These are phyloP conservation scores for Fistulifera pelliculosa DNA, from an alignment of 108 stramenopile species.

Conservation along the genomic window DNA sequence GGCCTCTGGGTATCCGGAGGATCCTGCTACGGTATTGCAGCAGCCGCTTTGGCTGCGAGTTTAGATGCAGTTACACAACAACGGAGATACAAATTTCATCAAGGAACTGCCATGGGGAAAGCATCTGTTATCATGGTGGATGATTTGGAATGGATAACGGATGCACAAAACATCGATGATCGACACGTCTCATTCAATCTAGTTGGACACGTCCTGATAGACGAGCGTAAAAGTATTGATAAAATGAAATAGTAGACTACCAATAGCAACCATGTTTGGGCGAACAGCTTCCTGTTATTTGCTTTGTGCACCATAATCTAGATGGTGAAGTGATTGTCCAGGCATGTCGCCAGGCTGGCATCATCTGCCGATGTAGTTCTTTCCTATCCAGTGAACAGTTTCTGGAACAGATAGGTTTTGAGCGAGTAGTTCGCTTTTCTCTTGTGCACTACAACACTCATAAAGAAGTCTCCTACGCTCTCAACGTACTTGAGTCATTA, in stretches of 20 bases:
- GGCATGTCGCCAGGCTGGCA: slow-evolving; percentile 30
- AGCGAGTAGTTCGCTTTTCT: slow-evolving; percentile 62
- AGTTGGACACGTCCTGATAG: slow-evolving; percentile 24
- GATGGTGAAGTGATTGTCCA: slow-evolving; percentile 35
- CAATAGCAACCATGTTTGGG: slow-evolving; percentile 1
- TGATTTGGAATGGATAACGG: not conserved
- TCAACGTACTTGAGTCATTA: slow-evolving; percentile 37
- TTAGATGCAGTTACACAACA: slow-evolving; percentile 14
- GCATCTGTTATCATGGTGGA: slow-evolving; percentile 40
- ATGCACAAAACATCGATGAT: too few species aligned
- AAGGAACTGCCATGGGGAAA: slow-evolving; percentile 58
- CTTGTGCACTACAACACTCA: slow-evolving; percentile 70
- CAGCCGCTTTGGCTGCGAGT: slow-evolving; percentile 57
- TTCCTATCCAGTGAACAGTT: slow-evolving; percentile 43
- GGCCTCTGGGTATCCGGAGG: slow-evolving; percentile 57
- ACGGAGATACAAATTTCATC: slow-evolving; percentile 34
- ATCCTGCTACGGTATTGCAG: slow-evolving; percentile 72
- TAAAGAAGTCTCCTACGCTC: slow-evolving; percentile 40
- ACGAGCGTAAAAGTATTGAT: slow-evolving; percentile 15
- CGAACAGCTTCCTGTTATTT: slow-evolving; percentile 49
- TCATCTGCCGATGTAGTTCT: slow-evolving; percentile 50
- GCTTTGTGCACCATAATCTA: slow-evolving; percentile 44
- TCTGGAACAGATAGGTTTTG: slow-evolving; percentile 11
- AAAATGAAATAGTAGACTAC: not conserved
- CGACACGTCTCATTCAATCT: slow-evolving; percentile 14